Conservation (phyloP, 1,284 basidiomycete species). For the Athelia sp. region DNA sequence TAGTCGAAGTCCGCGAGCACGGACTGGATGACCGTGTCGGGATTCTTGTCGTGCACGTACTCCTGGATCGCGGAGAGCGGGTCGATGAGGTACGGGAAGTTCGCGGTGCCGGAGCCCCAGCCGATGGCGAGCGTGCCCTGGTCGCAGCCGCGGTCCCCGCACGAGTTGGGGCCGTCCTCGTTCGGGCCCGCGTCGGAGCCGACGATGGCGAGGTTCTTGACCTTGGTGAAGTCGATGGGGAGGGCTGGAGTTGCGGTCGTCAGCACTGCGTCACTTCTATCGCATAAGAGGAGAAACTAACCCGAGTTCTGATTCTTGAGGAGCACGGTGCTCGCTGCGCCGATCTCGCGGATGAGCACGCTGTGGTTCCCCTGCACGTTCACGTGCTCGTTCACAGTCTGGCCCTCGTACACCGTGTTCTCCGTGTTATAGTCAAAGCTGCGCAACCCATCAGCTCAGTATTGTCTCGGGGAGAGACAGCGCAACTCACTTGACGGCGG, state of each 20-base stretch:
- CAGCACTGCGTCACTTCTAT: too few relatives aligned
- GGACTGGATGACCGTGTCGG: slow-evolving; percentile 5
- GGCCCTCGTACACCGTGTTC: background rate
- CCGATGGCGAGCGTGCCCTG: slow-evolving; percentile 57
- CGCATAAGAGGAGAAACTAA: background rate
- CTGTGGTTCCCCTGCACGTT: slow-evolving; percentile 45
- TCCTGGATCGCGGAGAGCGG: slow-evolving; percentile 12
- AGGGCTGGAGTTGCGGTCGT: slow-evolving; percentile 26
- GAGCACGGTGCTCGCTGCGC: slow-evolving; percentile 51
- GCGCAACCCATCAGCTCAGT: background rate
- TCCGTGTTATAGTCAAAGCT: slow-evolving; percentile 1
- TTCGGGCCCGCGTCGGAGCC: slow-evolving; percentile 57
- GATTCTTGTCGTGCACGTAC: slow-evolving; percentile 3
- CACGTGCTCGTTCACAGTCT: slow-evolving; percentile 33
- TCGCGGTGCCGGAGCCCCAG: slow-evolving; percentile 54
- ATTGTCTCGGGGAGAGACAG: slow-evolving; percentile 8
- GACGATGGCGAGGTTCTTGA: slow-evolving; percentile 27
- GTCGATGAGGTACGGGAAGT: slow-evolving; percentile 13
- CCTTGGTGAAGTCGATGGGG: slow-evolving; percentile 39
- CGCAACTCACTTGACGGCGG: slow-evolving; percentile 17
- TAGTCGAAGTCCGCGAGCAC: slow-evolving; percentile 3
- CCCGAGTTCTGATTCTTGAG: slow-evolving; percentile 51
- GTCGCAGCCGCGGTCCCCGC: slow-evolving; percentile 41
- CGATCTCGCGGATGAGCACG: slow-evolving; percentile 52
- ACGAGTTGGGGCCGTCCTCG: slow-evolving; percentile 52